Conservation (phyloP, 2,329 filamentous ascomycete genomes). For the Orbilia quercus region DNA sequence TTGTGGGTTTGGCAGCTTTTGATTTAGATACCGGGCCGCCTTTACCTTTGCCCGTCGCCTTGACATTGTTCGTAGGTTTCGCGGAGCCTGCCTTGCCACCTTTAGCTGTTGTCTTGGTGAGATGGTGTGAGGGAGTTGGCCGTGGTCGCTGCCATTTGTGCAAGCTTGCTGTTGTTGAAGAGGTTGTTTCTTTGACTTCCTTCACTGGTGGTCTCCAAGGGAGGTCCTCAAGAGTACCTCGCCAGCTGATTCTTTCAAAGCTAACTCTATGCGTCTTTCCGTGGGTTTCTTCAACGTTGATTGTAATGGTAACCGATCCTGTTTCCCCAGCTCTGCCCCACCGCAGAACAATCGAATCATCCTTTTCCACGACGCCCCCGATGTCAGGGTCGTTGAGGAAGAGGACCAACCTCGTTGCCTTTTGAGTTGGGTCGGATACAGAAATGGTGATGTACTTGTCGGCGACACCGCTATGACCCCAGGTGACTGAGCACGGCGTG, state of each 20-base stretch:
- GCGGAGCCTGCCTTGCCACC: background rate
- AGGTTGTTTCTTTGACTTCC: constrained; percentile 9
- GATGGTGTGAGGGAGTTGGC: background rate
- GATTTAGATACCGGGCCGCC: background rate
- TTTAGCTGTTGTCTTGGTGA: background rate
- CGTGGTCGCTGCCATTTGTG: constrained; percentile 16
- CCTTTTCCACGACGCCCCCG: constrained; percentile 68
- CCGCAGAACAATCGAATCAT: constrained; percentile 62
- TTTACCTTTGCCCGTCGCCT: background rate
- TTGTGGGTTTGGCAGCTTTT: background rate
- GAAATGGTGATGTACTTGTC: constrained; percentile 47
- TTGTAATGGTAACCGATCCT: constrained; percentile 45
- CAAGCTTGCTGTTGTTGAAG: constrained; percentile 12
- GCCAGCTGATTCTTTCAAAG: constrained; percentile 52
- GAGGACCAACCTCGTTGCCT: constrained; percentile 33
- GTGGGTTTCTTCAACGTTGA: constrained; percentile 42
- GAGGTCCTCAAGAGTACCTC: constrained; percentile 37
- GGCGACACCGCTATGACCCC: constrained; percentile 41
- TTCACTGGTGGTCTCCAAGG: constrained; percentile 37
- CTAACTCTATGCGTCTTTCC: constrained; percentile 49
- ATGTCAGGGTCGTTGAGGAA: constrained; percentile 68
- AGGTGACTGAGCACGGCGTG: constrained; percentile 51
- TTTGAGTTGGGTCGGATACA: constrained; percentile 45
- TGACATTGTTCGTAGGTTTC: background rate
- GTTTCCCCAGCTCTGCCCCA: constrained; percentile 43